Conservation (phyloP, 768 basidiomycete genomes). For the Pholiota microspora region DNA sequence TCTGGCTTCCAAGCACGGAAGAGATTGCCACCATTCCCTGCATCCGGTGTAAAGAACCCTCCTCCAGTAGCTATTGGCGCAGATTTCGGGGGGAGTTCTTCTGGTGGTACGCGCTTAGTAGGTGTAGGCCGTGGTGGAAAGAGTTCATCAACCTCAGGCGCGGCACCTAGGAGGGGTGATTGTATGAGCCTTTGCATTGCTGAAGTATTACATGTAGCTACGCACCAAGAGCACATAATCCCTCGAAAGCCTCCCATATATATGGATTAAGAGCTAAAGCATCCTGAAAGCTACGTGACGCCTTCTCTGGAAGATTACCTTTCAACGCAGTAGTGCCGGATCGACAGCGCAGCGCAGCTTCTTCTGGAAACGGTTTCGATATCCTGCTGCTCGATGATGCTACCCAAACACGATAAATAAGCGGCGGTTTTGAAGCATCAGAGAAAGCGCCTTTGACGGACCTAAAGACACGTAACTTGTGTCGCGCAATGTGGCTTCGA, state of each 20-base stretch:
- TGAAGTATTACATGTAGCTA: conserved; percentile 12
- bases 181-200: conserved; percentile 16
- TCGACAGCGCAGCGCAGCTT: conserved; percentile 72
- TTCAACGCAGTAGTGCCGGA: conserved; percentile 75
- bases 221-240: conserved; percentile 76
- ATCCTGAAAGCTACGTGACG: conserved; percentile 66
- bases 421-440: conserved; percentile 4
- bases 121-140: conserved; percentile 66
- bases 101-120: conserved; percentile 49
- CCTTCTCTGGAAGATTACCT: conserved; percentile 75
- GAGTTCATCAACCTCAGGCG: conserved; percentile 69
- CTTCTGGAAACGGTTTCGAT: conserved; percentile 64
- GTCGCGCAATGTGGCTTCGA: conserved; percentile 62
- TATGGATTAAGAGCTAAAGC: conserved; percentile 75
- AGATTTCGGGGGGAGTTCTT: conserved; percentile 44
- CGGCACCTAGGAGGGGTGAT: conserved; percentile 49
- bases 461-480: conserved; percentile 52
- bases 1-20: conserved; percentile 58
- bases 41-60: conserved; percentile 78
- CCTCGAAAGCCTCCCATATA: conserved; percentile 93
- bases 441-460: conserved; percentile 33
- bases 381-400: conserved; percentile 54
- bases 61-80: conserved; percentile 59
- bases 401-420: conserved; percentile 24
- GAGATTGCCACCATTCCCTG: conserved; percentile 52